Evolutionary conservation across 768 basidiomycete species (phyloP).

Genomic region (Dendrothele bispora): DNA sequence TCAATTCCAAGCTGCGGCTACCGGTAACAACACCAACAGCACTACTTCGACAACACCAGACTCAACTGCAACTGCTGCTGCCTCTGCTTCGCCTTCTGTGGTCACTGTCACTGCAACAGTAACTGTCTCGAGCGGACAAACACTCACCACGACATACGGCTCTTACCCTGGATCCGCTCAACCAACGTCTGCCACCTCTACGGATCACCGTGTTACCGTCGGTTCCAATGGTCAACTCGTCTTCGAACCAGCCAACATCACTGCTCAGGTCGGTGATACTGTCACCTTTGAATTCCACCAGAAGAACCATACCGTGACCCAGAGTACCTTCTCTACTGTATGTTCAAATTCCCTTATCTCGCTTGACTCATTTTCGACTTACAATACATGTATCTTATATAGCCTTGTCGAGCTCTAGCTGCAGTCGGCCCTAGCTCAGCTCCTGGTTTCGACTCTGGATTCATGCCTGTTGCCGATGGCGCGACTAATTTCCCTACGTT

Average conservation of each 20-base stretch:
- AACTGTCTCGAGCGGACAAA: conserved; percentile 21
- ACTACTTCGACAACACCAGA: conserved; percentile 10
- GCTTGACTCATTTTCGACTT: not conserved
- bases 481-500: conserved; percentile 51
- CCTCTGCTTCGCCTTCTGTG: conserved; percentile 21
- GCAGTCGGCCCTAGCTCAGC: conserved; percentile 42
- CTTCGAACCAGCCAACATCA: conserved; percentile 45
- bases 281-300: conserved; percentile 47
- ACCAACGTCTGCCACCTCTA: conserved; percentile 21
- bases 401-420: conserved; percentile 43
- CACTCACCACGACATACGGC: conserved; percentile 27
- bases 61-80: conserved; percentile 20
- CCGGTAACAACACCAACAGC: conserved; percentile 24
- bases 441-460: conserved; percentile 48
- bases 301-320: conserved; percentile 51
- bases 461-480: conserved; percentile 46
- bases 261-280: conserved; percentile 47
- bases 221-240: conserved; percentile 33
- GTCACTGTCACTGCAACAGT: conserved; percentile 37
- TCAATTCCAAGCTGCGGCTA: conserved; percentile 56
- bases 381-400: not conserved
- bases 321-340: conserved; percentile 33
- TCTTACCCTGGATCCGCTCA: conserved; percentile 21
- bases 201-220: conserved; percentile 43
- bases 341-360: conserved; percentile 13